Evolutionary conservation across 176 grass and related monocot species (phyloP), one percentile per base, ranked within the genome.

Genomic region (Avena sativa): DNA sequence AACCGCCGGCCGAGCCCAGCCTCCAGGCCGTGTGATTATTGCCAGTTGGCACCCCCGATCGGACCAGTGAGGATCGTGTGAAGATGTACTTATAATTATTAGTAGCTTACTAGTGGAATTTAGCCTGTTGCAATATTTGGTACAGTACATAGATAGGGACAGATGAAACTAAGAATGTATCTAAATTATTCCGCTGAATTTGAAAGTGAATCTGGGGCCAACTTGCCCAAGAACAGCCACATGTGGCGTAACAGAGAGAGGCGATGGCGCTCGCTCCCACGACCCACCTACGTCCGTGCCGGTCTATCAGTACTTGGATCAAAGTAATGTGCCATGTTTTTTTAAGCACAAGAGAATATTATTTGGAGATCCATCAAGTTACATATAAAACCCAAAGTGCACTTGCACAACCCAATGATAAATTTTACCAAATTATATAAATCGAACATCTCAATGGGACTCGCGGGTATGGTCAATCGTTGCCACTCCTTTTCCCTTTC

Each of bases 1-100:
- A 21, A 43, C 40, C 40, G 40, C 74, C 79, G n/a, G 32, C 64
- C 5, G 79, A 86, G 81, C 72, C 84, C 10, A 89, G 34, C 58
- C 86, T 93, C 17, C 93, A 95, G 86, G 61, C 88, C 12, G 81
- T 91, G 59, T 93, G 86, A 90, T 87, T 25, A 28, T 62, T 64
- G 58, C 48, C 40, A 7, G 40, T 76, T 51, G 73, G 59, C 6
- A 19, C 40, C n/a, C 13, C 4, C n/a, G 11, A 25, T 26, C 38
- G 12, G n/a, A 64, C 20, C 6, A 50, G 46, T 23, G 71, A 48
- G 21, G 73, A 76, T 52, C 48, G 14, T 28, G 43, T 30, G 43
- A 48, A 23, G 46, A 73, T 49, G 71, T 51, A 28, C 36, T 67
- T 40, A 40, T 67, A 67, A 38, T 17, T 30, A 30, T 30, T 30